Conservation (phyloP, 2,329 filamentous ascomycete species). For the Amauroascus verrucosus region DNA sequence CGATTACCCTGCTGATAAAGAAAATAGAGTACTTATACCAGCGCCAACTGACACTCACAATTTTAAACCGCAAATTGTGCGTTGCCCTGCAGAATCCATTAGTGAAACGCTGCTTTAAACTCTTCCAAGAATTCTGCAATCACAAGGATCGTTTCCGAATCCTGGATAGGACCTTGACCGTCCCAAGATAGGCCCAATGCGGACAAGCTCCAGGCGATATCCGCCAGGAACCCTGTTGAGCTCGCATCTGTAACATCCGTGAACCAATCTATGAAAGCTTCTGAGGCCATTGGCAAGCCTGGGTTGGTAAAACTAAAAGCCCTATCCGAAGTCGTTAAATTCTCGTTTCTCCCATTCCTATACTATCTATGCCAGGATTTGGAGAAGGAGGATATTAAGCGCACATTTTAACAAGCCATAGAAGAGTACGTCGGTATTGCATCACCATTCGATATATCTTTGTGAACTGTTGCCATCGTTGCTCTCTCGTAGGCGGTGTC, state of each 20-base stretch:
- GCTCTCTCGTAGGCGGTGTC: slow-evolving; percentile 10
- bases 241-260: slow-evolving; percentile 17
- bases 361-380: not conserved
- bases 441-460: slow-evolving; percentile 14
- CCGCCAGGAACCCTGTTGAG: slow-evolving; percentile 15
- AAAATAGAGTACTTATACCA: no score
- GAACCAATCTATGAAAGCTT: slow-evolving; percentile 17
- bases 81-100: not conserved
- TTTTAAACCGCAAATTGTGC: no score
- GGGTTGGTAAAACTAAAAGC: slow-evolving; percentile 16
- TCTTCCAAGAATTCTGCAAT: slow-evolving; percentile 15
- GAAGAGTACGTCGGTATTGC: slow-evolving; percentile 15
- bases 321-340: slow-evolving; percentile 10
- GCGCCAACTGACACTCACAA: no score
- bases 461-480: slow-evolving; percentile 15
- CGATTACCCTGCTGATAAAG: no score
- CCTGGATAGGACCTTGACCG: slow-evolving; percentile 12
- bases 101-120: slow-evolving; percentile 6
- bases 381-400: not conserved
- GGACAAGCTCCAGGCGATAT: slow-evolving; percentile 16
- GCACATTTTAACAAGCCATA: slow-evolving; percentile 16
- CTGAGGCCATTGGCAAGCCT: slow-evolving; percentile 11
- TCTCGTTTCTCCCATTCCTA: not conserved
- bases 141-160: slow-evolving; percentile 11
- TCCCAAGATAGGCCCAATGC: slow-evolving; percentile 13